Evolutionary conservation across 139 green algal genomes (phyloP), one percentile per base, ranked within the genome.

Genomic region (Pleodorina starrii): DNA sequence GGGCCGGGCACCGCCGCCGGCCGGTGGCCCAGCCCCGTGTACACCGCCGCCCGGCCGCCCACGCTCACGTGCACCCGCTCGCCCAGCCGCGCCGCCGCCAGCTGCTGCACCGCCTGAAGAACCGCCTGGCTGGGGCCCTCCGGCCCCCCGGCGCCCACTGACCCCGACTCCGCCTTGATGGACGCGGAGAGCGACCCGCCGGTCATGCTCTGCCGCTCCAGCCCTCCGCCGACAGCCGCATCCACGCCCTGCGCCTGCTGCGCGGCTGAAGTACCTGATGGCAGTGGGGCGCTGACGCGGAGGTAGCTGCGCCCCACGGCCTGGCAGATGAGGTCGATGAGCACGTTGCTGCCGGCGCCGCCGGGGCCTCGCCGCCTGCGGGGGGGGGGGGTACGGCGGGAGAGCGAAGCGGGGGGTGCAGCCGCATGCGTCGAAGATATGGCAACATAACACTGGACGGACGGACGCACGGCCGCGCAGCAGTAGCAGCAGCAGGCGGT

Each of bases 301-400:
- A 87, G 29, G 81, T 87, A 87, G 35, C 38, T 63, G 1, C 60
- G 60, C 16, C 81, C 81, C 16, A 77, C 81, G 17, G 81, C 60
- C 81, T 68, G 81, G 32, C 60, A 78, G 36, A 77, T 21, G 12
- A 87, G 59, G 44, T 87, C 81, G 5, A 87, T 23, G 0, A 87
- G 60, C 0, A 87, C n/a, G 81, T 2, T n/a, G 59, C 50, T 36
- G 57, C 79, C 79, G 57, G 17, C 27, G 40, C 36, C 79, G 29
- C 36, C 79, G 38, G 38, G 38, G 36, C 38, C 60, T 4, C 43
- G 42, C 5, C 59, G 40, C 57, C 77, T 73, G 48, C 16, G 21
- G 5, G 6, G 17, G 10, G 32, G 36, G 32, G 48, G 29, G 54
- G 21, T 32, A 66, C 29, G 5, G 54, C 3, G 54, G 29, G 54